Base-by-base conservation (phyloP, 306 rosid genomes). In the Rosa multiflora region DNA sequence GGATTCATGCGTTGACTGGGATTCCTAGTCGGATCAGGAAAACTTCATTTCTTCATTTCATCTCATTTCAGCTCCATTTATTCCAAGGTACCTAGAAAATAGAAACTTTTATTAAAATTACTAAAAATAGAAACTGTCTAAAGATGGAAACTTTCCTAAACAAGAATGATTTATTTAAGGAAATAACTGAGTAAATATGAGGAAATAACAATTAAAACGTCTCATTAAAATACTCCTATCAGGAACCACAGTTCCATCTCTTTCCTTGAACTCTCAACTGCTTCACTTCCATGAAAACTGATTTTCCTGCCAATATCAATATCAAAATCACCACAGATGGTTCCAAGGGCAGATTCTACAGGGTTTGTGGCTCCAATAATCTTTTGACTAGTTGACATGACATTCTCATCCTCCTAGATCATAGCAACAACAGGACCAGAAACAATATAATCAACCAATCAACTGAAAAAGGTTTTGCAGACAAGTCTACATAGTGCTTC, bases 381-480 rank as follows among this genome's bases (percentile, higher is more conserved):
- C 97, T 93, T 93, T 11, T 97, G 81, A 49, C 98, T 96, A 49
- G 97, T 91, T 0, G 76, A 2, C 64, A 95, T 90, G 74, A 90
- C 96, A 78, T 84, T 88, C 88, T 92, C 91, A 2, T 98, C 99
- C 88, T 95, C 99, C 99, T 97, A 95, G 26, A 92, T 75, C 97
- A 88, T 95, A n/a, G 99, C 99, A 75, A 91, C 99, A 85, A 95
- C 96, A 14, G 99, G 98, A 8, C 99, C 99, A 44, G 92, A 88
- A 20, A 92, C 81, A 5, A 92, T 92, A 85, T 94, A 94, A 0
- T 92, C 98, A 59, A 94, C 97, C 91, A 94, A 85, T 10, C 95
- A 91, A 47, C 43, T 86, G 71, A 92, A 94, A 83, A 94, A 94
- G 64, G 98, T 89, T 94, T 94, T 17, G 94, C 88, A 81, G 97